These are phyloP conservation scores for Podospora conica DNA, from an alignment of 495 filamentous ascomycete genomes.

Conservation along the genomic window DNA sequence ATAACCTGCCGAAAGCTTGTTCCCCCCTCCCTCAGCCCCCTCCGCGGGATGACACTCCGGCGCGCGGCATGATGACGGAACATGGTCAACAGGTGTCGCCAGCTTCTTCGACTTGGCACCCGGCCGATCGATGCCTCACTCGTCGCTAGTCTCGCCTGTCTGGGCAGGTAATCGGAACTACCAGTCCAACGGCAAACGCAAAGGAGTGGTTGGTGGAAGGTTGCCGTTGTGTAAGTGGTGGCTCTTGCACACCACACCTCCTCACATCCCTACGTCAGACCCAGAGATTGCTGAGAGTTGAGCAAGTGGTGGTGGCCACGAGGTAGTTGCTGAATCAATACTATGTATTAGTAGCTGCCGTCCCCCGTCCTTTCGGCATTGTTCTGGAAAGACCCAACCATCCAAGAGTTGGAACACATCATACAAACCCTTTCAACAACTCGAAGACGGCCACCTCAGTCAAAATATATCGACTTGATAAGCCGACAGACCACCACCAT, in stretches of 20 bases:
- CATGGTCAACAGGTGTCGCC: background rate
- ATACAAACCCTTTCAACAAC: background rate
- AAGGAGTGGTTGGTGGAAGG: background rate
- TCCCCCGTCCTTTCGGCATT: background rate
- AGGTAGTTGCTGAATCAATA: background rate
- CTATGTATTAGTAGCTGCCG: background rate
- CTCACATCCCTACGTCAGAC: background rate
- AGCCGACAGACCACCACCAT: constrained; percentile 27
- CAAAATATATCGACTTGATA: background rate
- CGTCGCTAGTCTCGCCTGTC: background rate
- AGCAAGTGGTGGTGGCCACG: background rate
- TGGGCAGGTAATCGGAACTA: background rate
- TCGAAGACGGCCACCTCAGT: background rate
- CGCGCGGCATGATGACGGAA: background rate
- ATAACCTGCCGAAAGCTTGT: background rate
- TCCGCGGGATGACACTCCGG: background rate
- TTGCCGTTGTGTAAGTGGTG: background rate
- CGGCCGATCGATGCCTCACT: background rate
- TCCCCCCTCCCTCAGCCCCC: background rate
- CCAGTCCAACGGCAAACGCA: background rate
- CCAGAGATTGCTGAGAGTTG: background rate
- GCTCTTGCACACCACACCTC: background rate
- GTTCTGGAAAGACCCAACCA: background rate
- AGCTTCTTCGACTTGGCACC: background rate
- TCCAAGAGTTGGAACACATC: background rate